phyloP scores from a whole-genome alignment of 1,284 basidiomycete species.

The Boletus subluridellus region DNA sequence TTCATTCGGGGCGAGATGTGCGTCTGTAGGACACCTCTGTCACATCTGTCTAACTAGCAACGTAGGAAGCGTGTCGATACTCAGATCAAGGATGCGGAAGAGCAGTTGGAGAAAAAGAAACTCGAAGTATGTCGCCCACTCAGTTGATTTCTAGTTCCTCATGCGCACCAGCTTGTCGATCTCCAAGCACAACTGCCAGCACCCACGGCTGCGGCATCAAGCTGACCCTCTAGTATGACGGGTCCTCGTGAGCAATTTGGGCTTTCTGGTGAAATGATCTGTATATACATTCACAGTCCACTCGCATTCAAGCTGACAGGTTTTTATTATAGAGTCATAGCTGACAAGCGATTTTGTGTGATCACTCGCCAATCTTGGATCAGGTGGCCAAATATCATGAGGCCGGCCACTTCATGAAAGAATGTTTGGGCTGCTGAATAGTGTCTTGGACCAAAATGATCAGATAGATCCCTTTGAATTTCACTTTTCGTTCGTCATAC shows the following conservation, averaged over 20 bases:
- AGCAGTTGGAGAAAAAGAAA: slow-evolving; percentile 75
- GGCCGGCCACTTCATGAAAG: not conserved
- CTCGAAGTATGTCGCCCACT: slow-evolving; percentile 52
- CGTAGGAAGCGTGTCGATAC: slow-evolving; percentile 75
- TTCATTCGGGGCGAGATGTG: slow-evolving; percentile 92
- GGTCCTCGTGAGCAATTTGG: not conserved
- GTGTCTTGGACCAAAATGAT: not conserved
- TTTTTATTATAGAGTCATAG: not conserved
- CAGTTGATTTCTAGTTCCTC: slow-evolving; percentile 9
- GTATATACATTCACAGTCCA: not conserved
- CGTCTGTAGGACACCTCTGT: slow-evolving; percentile 30
- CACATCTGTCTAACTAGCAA: slow-evolving; percentile 5
- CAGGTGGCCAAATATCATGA: not conserved
- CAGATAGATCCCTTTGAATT: not conserved
- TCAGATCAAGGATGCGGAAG: slow-evolving; percentile 73
- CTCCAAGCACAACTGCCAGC: slow-evolving; percentile 56
- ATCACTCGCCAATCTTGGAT: not conserved
- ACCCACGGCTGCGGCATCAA: slow-evolving; percentile 7
- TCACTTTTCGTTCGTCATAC: not conserved
- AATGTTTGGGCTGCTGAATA: not conserved
- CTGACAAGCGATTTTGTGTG: not conserved
- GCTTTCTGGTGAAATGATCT: not conserved
- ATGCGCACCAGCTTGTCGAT: slow-evolving; percentile 53
- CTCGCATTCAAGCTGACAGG: not conserved
- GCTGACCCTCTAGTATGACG: not conserved